These are phyloP conservation scores for Lachancea lanzarotensis DNA, from an alignment of 805 yeast species.

Conservation along the genomic window DNA sequence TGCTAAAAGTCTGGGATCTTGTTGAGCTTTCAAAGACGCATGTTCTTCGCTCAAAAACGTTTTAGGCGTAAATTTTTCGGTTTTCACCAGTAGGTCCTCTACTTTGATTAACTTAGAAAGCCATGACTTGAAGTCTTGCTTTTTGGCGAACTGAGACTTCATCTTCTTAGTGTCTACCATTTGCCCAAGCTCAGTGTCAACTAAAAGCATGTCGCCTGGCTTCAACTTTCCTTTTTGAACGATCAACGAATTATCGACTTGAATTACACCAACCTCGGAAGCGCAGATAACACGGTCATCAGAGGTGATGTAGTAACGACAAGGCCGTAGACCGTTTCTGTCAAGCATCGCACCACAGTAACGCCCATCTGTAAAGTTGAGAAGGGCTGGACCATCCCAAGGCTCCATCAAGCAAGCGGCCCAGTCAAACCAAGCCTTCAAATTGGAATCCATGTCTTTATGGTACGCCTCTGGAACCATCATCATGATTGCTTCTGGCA, in stretches of 20 bases:
- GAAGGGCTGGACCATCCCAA: slow-evolving; percentile 98
- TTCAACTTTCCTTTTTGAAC: slow-evolving; percentile 88
- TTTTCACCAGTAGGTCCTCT: slow-evolving; percentile 64
- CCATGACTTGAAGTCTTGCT: slow-evolving; percentile 94
- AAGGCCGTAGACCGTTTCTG: slow-evolving; percentile 96
- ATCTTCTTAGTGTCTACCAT: slow-evolving; percentile 90
- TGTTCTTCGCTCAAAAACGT: slow-evolving; percentile 23
- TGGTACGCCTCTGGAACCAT: slow-evolving; percentile 99
- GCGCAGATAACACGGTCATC: slow-evolving; percentile 97
- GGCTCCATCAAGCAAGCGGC: slow-evolving; percentile 99
- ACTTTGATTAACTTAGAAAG: slow-evolving; percentile 77
- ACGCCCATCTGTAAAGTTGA: slow-evolving; percentile 94
- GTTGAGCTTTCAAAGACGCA: slow-evolving; percentile 44
- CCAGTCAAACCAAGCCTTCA: slow-evolving; percentile 96
- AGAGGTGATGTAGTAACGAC: slow-evolving; percentile 91
- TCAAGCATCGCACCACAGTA: slow-evolving; percentile 98
- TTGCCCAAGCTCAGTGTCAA: slow-evolving; percentile 87
- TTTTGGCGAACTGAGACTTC: slow-evolving; percentile 68
- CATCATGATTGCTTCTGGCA: slow-evolving; percentile 96
- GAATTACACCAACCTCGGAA: slow-evolving; percentile 96
- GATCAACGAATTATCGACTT: slow-evolving; percentile 73
- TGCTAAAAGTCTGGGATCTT: slow-evolving; percentile 77
- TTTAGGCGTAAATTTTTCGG: slow-evolving; percentile 31
- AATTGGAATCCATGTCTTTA: slow-evolving; percentile 89
- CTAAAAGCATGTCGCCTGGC: slow-evolving; percentile 94